phyloP scores from a whole-genome alignment of 1,139 yeast species.

The Zygoascus hellenicus region DNA sequence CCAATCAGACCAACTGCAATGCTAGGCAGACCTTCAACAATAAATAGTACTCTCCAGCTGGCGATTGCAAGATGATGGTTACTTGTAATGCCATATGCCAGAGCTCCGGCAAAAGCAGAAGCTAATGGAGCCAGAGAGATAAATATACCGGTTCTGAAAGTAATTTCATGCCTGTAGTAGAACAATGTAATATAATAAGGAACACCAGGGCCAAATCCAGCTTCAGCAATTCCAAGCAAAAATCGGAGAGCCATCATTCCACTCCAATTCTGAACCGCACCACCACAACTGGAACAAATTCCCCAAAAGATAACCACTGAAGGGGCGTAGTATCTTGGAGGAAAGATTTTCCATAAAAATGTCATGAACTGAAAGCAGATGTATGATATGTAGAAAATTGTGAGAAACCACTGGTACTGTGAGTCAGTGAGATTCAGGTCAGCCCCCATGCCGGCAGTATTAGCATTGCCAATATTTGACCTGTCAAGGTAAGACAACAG shows the following conservation, averaged over 20 bases:
- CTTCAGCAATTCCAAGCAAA: constrained; percentile 28
- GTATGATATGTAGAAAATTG: constrained; percentile 29
- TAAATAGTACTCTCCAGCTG: constrained; percentile 36
- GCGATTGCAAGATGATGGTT: constrained; percentile 20
- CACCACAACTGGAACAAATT: constrained; percentile 22
- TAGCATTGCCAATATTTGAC: constrained; percentile 57
- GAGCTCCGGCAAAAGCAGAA: constrained; percentile 30
- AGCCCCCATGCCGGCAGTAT: constrained; percentile 51
- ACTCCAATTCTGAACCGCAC: constrained; percentile 24
- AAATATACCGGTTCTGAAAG: constrained; percentile 50
- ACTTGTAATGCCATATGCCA: constrained; percentile 37
- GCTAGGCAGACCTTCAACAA: constrained; percentile 39
- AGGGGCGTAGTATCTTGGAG: constrained; percentile 26
- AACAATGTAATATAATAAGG: constrained; percentile 30
- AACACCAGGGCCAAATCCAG: constrained; percentile 31
- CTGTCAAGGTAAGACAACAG: constrained; percentile 53
- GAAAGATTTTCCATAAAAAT: constrained; percentile 22
- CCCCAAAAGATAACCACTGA: constrained; percentile 28
- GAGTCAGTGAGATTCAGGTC: constrained; percentile 42
- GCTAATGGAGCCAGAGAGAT: constrained; percentile 38
- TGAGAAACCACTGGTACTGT: constrained; percentile 31
- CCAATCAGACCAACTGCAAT: constrained; percentile 32
- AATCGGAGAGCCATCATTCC: constrained; percentile 26
- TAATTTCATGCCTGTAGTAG: constrained; percentile 29
- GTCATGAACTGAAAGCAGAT: constrained; percentile 27